A percentile compares a stretch with the other conserved stretches of the same genome.
Evolutionary conservation across 805 yeast species (phyloP).

Genomic region (Saturnispora diversa): DNA sequence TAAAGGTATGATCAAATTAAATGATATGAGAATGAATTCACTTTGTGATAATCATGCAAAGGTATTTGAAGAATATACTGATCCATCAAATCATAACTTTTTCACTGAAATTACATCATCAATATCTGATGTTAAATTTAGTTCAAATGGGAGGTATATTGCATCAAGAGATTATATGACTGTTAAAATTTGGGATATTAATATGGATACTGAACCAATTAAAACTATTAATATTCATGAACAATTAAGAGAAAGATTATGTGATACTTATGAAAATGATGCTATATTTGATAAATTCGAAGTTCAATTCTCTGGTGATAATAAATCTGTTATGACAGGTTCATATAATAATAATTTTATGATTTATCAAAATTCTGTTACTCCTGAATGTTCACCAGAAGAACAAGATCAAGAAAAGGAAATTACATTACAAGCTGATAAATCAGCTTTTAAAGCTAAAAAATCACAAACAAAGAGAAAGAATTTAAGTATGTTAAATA

Average conservation of each 20-base stretch:
- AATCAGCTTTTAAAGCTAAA: constrained; percentile 85
- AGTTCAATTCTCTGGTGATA: constrained; percentile 91
- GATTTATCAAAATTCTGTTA: constrained; percentile 83
- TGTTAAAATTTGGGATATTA: constrained; percentile 95
- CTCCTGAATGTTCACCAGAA: constrained; percentile 12
- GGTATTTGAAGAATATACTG: constrained; percentile 86
- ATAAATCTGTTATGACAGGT: constrained; percentile 89
- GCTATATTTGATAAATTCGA: constrained; percentile 98
- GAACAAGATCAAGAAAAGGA: constrained; percentile 40
- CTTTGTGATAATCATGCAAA: constrained; percentile 85
- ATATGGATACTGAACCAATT: constrained; percentile 92
- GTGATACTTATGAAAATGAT: constrained; percentile 97
- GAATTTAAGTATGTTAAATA: constrained; percentile 39
- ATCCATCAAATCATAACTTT: constrained; percentile 87
- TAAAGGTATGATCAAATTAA: constrained; percentile 89
- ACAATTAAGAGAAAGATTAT: constrained; percentile 81
- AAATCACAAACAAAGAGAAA: constrained; percentile 41
- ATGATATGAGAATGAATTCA: constrained; percentile 95
- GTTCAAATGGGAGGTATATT: constrained; percentile 86
- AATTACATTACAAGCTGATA: constrained; percentile 92
- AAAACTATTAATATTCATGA: constrained; percentile 95
- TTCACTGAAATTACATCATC: constrained; percentile 95
- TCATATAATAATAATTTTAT: constrained; percentile 94
- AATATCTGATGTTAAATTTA: constrained; percentile 87
- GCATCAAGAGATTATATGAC: constrained; percentile 97